A percentile compares a stretch with the other conserved stretches of the same genome.
These are phyloP conservation scores for Coemansia sp. DNA, from an alignment of 192 early-diverging fungal species.

Conservation along the genomic window DNA sequence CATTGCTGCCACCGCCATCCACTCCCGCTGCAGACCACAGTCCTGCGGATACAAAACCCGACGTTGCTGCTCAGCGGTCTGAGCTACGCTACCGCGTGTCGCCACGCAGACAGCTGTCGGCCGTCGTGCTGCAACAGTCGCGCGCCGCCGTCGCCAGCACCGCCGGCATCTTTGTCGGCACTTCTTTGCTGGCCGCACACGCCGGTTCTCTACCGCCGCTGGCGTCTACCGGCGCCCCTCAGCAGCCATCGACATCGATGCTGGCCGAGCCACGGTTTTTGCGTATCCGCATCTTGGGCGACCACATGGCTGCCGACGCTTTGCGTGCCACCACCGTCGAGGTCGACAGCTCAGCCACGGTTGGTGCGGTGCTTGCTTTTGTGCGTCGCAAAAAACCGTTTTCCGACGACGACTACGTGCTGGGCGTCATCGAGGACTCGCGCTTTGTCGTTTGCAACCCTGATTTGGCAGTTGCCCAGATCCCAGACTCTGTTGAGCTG, in stretches of 20 bases:
- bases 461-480: slow-evolving; percentile 74
- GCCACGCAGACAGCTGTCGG: slow-evolving; percentile 25
- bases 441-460: slow-evolving; percentile 70
- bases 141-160: slow-evolving; percentile 35
- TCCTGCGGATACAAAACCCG: neutral
- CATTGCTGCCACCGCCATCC: slow-evolving; percentile 12
- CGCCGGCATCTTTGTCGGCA: slow-evolving; percentile 45
- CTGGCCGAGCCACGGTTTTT: slow-evolving; percentile 28
- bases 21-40: neutral
- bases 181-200: slow-evolving; percentile 10
- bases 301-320: slow-evolving; percentile 59
- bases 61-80: too few species aligned
- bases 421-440: slow-evolving; percentile 77
- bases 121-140: slow-evolving; percentile 39
- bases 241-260: neutral
- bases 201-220: slow-evolving; percentile 12
- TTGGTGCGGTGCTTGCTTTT: slow-evolving; percentile 78
- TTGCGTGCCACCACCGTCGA: slow-evolving; percentile 90
- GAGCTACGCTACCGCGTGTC: slow-evolving; percentile 10
- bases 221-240: neutral
- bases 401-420: slow-evolving; percentile 79
- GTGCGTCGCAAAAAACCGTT: slow-evolving; percentile 90
- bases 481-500: slow-evolving; percentile 40
- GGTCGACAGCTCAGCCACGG: slow-evolving; percentile 67
- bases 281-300: slow-evolving; percentile 30